Evolutionary conservation across 1,284 basidiomycete genomes (phyloP), one percentile per base, ranked within the genome.

Genomic region (Sphaerobolus stellatus): DNA sequence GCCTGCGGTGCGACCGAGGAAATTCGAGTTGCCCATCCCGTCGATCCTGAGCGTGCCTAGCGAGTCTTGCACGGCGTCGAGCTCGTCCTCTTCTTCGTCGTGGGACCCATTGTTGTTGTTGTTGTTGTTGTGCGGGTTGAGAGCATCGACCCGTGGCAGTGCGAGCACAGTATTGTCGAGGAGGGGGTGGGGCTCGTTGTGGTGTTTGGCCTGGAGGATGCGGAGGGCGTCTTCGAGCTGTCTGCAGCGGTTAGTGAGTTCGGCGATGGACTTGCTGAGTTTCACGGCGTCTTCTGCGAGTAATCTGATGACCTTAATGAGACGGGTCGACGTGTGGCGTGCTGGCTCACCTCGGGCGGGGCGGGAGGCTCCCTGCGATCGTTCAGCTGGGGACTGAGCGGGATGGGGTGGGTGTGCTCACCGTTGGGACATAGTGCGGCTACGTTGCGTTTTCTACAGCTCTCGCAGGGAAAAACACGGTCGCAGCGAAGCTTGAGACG

Each of bases 401-500:
- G 25, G 14, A 13, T 3, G 28, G 11, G 20, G 9, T 7, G 5
- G 14, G 46, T 18, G 20, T 18, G 40, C 56, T 18, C 25, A 61
- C 59, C 54, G 31, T 57, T 59, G 27, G 59, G 59, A 50, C 59
- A 61, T n/a, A 59, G 38, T 8, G 52, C 30, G 24, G 52, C 52
- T 9, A 54, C 52, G n/a, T 54, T 54, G 30, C 52, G 38, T 20
- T 54, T 54, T 25, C 52, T 54, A 27, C 83, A 86, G 2, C 82
- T 84, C 58, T 81, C 76, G 60, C 83, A 86, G 4, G 83, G 83
- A 54, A 85, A 79, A 30, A 71, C 76, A 62, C 88, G 79, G 74
- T 90, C 88, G 67, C 88, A 90, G 16, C 86, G 78, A 56, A 90
- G 71, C 69, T 90, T 90, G 52, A 90, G 70, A 41, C 52, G 52